These are phyloP conservation scores for Acacia pycnantha DNA, from an alignment of 331 rosid species.

Conservation along the genomic window DNA sequence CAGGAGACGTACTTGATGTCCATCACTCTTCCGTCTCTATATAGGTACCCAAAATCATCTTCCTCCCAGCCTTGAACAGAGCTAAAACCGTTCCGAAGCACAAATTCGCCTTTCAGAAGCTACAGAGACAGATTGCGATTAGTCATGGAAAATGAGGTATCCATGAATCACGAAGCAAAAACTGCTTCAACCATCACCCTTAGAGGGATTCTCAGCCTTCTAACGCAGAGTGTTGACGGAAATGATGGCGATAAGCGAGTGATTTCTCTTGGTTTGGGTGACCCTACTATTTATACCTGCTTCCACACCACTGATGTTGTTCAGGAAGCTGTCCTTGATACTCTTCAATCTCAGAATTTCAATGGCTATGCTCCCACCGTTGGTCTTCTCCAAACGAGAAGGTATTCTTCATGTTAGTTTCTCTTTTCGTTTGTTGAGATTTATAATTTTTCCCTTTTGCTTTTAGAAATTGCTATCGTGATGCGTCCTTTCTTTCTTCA, in stretches of 20 bases:
- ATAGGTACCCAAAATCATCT: not conserved
- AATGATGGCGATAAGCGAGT: slow-evolving; percentile 29
- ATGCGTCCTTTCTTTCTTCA: not conserved
- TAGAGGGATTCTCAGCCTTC: slow-evolving; percentile 50
- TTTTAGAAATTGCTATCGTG: not conserved
- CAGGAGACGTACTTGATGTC: not conserved
- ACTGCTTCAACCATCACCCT: slow-evolving; percentile 70
- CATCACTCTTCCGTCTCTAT: not conserved
- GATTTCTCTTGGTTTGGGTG: slow-evolving; percentile 83
- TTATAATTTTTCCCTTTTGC: not conserved
- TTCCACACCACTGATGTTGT: slow-evolving; percentile 54
- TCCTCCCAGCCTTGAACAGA: not conserved
- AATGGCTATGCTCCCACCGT: slow-evolving; percentile 86
- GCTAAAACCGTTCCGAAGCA: not conserved
- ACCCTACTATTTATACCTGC: slow-evolving; percentile 70
- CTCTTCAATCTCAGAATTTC: slow-evolving; percentile 60
- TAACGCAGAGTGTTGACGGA: slow-evolving; percentile 36
- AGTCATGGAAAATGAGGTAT: slow-evolving; percentile 43
- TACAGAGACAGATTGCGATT: not conserved
- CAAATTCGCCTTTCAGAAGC: not conserved
- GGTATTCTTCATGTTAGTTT: slow-evolving; percentile 34
- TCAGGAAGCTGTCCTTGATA: slow-evolving; percentile 57
- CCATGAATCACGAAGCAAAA: slow-evolving; percentile 39
- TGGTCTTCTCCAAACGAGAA: slow-evolving; percentile 87
- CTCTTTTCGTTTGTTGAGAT: slow-evolving; percentile 3